Evolutionary conservation across 306 rosid genomes (phyloP), one percentile per base, ranked within the genome.

Genomic region (Pyrus betulifolia): DNA sequence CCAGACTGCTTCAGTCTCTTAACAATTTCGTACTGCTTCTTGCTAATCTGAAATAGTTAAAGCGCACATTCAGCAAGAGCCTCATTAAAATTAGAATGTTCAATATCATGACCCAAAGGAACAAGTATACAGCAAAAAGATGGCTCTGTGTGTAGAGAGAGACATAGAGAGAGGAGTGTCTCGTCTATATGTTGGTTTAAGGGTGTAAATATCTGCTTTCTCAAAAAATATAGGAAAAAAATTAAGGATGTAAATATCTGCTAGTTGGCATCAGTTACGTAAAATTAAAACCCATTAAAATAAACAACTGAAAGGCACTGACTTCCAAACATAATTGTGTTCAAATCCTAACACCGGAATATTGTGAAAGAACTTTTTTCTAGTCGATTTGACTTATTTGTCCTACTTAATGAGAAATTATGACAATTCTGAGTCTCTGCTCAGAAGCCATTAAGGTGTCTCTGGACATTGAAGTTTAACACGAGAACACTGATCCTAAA

Each of bases 1-100:
- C 93, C 93, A 62, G 95, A 86, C 84, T 86, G 94, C 85, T 95
- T 92, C 99, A 95, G 89, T 79, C 84, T 92, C 87, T 87, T 90
- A 72, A 95, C 93, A 75, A 95, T 89, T 71, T 95, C 93, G 81
- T 86, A 91, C 83, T 95, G 97, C 86, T 87, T 87, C 87, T 81
- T 95, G 80, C 96, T 95, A 81, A 95, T 87, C 99, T 95, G 91
- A 85, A 85, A 81, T 66, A 77, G 61, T 85, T 35, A 25, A 55
- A 80, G 40, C 70, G 73, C 77, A 72, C 57, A 54, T 75, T 85
- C 72, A 84, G 81, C 59, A 86, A 78, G 62, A 69, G 52, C 8
- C 70, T 27, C 46, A 44, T 18, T 19, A 44, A 46, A 11, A 27
- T 49, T 52, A 4, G 69, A 60, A n/a, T 14, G 11, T 18, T 54